Conservation (phyloP, 305 asterid species). For the Fraxinus paxiana region DNA sequence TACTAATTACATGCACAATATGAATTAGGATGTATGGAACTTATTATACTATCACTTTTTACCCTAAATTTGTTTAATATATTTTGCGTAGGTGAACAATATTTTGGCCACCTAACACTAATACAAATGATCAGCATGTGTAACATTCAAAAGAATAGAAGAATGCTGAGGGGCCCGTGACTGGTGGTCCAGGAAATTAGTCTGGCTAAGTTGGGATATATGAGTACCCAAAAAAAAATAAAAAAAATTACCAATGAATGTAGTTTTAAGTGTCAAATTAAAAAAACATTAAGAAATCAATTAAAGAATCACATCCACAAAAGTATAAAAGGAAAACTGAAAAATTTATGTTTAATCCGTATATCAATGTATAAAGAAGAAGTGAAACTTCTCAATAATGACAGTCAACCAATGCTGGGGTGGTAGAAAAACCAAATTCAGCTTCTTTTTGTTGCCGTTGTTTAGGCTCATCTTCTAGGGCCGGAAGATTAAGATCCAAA, state of each 20-base stretch:
- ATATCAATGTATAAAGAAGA: not conserved
- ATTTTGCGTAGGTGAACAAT: not conserved
- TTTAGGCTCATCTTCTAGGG: slow-evolving; percentile 49
- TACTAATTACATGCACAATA: too few relatives aligned
- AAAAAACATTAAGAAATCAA: not conserved
- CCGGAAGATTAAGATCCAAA: slow-evolving; percentile 83
- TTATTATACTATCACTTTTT: too few relatives aligned
- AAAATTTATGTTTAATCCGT: not conserved
- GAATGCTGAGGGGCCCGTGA: too few relatives aligned
- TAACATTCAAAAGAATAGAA: not conserved
- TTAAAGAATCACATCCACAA: not conserved
- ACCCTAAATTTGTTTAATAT: too few relatives aligned
- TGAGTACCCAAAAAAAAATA: too few relatives aligned
- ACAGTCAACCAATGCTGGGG: slow-evolving; percentile 53
- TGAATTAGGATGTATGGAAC: too few relatives aligned
- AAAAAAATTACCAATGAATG: not conserved
- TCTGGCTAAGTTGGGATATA: too few relatives aligned
- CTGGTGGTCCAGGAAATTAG: too few relatives aligned
- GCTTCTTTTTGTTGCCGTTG: slow-evolving; percentile 21
- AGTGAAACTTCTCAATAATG: slow-evolving; percentile 31
- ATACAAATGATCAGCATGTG: not conserved
- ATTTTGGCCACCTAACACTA: not conserved
- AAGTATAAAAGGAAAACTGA: not conserved
- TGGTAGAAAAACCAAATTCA: slow-evolving; percentile 34
- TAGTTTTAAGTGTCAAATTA: not conserved